These are phyloP conservation scores for Pythium rhizo-oryzae DNA, from an alignment of 352 stramenopile genomes.

Conservation along the genomic window DNA sequence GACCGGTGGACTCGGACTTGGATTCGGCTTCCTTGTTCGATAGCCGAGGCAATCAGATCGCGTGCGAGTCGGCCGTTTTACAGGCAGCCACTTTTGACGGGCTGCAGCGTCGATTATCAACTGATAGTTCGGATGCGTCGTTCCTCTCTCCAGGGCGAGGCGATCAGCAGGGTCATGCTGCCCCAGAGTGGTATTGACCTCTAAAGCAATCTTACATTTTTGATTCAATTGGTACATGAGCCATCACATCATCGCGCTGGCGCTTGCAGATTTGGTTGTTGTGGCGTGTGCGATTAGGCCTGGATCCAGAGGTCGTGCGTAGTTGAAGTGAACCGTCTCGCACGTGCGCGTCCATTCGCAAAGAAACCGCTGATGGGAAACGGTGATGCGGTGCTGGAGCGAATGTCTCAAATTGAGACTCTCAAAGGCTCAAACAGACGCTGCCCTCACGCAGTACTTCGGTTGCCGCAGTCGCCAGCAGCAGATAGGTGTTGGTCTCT, in stretches of 20 bases:
- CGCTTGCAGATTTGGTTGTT: neutral
- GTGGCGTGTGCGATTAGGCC: neutral
- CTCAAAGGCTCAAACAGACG: neutral
- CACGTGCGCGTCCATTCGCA: slow-evolving; percentile 17
- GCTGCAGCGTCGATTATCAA: slow-evolving; percentile 18
- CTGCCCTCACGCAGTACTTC: neutral
- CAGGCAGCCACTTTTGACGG: slow-evolving; percentile 18
- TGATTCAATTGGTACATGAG: slow-evolving; percentile 4
- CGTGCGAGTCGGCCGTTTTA: slow-evolving; percentile 28
- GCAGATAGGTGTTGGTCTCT: neutral
- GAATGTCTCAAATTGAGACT: no score
- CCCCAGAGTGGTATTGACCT: slow-evolving; percentile 13
- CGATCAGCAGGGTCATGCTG: neutral
- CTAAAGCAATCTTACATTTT: slow-evolving; percentile 11
- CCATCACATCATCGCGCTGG: neutral
- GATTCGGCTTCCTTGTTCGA: slow-evolving; percentile 24
- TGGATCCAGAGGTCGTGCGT: neutral
- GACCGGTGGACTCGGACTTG: slow-evolving; percentile 25
- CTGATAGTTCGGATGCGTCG: slow-evolving; percentile 24
- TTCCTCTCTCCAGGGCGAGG: slow-evolving; percentile 8
- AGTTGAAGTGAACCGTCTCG: neutral
- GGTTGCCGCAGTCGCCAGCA: neutral
- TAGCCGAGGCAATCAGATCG: slow-evolving; percentile 21
- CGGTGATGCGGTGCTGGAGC: neutral
- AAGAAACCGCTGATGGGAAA: slow-evolving; percentile 19